Evolutionary conservation across 106 monocot species (phyloP).

Genomic region (Phalaenopsis aphrodite): DNA sequence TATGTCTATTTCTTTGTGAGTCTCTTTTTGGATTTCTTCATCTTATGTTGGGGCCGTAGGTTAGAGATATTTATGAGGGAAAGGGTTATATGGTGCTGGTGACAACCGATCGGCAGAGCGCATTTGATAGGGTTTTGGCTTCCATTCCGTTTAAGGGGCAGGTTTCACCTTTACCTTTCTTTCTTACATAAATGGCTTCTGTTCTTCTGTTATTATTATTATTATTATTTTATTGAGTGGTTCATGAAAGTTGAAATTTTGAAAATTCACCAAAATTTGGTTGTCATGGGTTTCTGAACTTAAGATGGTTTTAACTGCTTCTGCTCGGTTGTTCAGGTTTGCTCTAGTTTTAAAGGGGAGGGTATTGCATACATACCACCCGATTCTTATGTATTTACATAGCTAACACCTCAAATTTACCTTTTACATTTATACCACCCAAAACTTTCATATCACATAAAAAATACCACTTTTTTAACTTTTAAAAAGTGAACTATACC

Average conservation of each 20-base stretch:
- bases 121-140: constrained; percentile 89
- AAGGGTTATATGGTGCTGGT: constrained; percentile 75
- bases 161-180: constrained; percentile 27
- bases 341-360: background rate
- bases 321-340: background rate
- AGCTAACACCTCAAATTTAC: no score
- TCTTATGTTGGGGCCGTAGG: constrained; percentile 26
- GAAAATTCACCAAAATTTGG: background rate
- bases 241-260: background rate
- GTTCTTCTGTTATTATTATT: background rate
- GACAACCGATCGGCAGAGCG: constrained; percentile 91
- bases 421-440: no score
- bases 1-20: background rate
- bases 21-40: background rate
- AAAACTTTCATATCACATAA: no score
- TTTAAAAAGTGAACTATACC: no score
- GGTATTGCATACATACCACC: background rate
- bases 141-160: constrained; percentile 98
- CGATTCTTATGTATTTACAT: no score
- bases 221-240: background rate
- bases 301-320: background rate
- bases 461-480: no score
- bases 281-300: background rate
- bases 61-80: constrained; percentile 86
- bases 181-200: background rate